Evolutionary conservation across 2,329 filamentous ascomycete genomes (phyloP).

Genomic region (Colletotrichum lentis): DNA sequence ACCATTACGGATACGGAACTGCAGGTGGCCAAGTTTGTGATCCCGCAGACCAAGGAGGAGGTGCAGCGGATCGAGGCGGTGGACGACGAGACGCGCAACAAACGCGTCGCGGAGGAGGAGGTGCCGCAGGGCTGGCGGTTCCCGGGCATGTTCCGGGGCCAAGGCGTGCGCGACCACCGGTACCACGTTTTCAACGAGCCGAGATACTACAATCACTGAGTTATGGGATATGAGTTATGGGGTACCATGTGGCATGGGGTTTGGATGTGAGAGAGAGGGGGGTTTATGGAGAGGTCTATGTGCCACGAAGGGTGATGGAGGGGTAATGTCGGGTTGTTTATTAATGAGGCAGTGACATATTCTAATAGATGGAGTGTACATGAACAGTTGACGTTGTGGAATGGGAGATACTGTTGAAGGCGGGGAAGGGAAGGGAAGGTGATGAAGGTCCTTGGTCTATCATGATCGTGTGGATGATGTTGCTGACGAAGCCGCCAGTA

Average conservation of each 20-base stretch:
- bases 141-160: slow-evolving; percentile 81
- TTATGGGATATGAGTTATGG: slow-evolving; percentile 16
- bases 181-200: slow-evolving; percentile 98
- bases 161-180: slow-evolving; percentile 85
- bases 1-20: slow-evolving; percentile 98
- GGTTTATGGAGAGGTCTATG: neutral
- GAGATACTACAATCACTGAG: slow-evolving; percentile 67
- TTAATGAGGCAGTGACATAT: neutral
- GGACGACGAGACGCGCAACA: slow-evolving; percentile 63
- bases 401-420: no score
- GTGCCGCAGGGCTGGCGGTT: slow-evolving; percentile 83
- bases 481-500: neutral
- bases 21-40: slow-evolving; percentile 93
- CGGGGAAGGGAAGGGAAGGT: no score
- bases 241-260: neutral
- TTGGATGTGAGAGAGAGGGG: neutral
- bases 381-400: no score
- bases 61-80: slow-evolving; percentile 53
- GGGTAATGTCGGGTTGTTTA: slow-evolving; percentile 6
- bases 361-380: neutral
- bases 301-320: neutral
- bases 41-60: slow-evolving; percentile 74
- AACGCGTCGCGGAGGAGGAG: slow-evolving; percentile 71
- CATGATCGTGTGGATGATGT: neutral
- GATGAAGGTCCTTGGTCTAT: no score